phyloP scores from a whole-genome alignment of 106 monocot genomes.

The Allium fistulosum region DNA sequence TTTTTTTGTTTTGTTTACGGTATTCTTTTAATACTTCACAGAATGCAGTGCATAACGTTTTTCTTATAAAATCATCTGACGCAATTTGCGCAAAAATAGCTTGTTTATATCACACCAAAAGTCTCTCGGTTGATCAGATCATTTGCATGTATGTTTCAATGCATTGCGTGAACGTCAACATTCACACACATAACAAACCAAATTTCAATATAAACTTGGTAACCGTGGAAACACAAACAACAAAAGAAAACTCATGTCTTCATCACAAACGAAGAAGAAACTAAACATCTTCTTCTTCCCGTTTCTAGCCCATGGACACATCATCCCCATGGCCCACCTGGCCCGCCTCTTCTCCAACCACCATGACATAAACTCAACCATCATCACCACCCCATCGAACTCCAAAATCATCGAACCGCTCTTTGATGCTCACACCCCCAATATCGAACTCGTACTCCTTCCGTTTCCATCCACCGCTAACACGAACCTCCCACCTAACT shows the following conservation, averaged over 20 bases:
- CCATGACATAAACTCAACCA: conserved; percentile 20
- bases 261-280: neutral
- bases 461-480: conserved; percentile 3
- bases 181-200: too few species aligned
- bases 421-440: neutral
- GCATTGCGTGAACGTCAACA: too few species aligned
- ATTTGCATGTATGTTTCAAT: too few species aligned
- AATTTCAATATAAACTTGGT: too few species aligned
- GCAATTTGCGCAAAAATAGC: too few species aligned
- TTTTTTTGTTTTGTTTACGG: too few species aligned
- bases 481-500: neutral
- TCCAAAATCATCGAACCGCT: conserved; percentile 10
- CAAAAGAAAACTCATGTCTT: neutral
- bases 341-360: conserved; percentile 23
- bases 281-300: conserved; percentile 49
- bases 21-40: too few species aligned
- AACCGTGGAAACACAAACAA: too few species aligned
- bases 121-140: too few species aligned
- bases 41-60: too few species aligned
- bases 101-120: too few species aligned
- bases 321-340: conserved; percentile 35
- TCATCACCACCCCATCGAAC: conserved; percentile 40
- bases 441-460: conserved; percentile 3
- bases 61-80: too few species aligned
- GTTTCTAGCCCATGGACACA: conserved; percentile 36